Conservation (phyloP, 2,329 filamentous ascomycete species). For the Juglanconis sp. region DNA sequence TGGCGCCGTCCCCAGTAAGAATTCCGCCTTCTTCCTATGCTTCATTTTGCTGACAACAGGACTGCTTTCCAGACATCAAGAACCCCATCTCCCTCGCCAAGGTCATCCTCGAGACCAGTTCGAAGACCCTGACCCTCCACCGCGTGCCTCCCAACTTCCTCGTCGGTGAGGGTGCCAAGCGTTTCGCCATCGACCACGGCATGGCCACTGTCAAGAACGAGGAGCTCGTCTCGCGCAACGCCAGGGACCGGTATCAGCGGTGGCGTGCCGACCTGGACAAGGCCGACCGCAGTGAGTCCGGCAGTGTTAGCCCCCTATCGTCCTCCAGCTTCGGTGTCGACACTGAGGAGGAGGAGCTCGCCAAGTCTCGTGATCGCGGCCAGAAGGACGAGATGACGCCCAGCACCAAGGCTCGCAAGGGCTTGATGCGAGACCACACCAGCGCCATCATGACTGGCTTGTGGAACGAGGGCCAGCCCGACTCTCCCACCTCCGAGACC, state of each 20-base stretch:
- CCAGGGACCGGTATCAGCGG: slow-evolving; percentile 72
- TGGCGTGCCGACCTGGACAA: slow-evolving; percentile 72
- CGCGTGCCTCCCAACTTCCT: slow-evolving; percentile 91
- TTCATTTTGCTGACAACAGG: background rate
- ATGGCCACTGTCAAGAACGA: slow-evolving; percentile 73
- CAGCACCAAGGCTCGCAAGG: background rate
- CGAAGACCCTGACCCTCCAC: slow-evolving; percentile 72
- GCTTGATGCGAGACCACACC: slow-evolving; percentile 44
- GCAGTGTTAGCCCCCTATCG: background rate
- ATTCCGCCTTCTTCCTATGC: background rate
- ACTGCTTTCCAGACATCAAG: slow-evolving; percentile 67
- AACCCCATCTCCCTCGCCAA: slow-evolving; percentile 90
- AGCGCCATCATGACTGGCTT: slow-evolving; percentile 54
- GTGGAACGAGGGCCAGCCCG: slow-evolving; percentile 61
- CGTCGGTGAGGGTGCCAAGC: slow-evolving; percentile 77
- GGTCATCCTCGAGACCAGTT: slow-evolving; percentile 74
- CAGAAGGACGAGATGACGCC: background rate
- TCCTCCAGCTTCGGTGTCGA: background rate
- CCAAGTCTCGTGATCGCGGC: background rate
- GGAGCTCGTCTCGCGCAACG: slow-evolving; percentile 73
- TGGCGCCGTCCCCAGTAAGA: slow-evolving; percentile 83
- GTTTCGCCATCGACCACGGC: slow-evolving; percentile 80
- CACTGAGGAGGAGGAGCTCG: slow-evolving; percentile 14
- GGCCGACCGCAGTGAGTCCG: slow-evolving; percentile 26
- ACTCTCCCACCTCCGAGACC: slow-evolving; percentile 43